phyloP scores from a whole-genome alignment of 2,329 filamentous ascomycete genomes.

The Beauveria medogensis region DNA sequence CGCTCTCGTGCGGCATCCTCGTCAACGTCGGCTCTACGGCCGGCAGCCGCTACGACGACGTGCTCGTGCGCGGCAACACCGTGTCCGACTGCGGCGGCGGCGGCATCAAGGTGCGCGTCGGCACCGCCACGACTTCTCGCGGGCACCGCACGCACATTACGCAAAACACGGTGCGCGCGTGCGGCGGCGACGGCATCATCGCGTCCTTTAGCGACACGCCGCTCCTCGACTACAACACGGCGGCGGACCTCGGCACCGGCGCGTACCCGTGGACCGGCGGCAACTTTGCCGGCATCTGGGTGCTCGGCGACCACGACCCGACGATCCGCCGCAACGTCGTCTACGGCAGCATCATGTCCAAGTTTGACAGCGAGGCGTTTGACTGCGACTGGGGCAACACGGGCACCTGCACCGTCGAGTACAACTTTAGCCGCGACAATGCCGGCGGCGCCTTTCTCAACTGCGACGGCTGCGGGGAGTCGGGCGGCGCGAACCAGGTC shows the following conservation, averaged over 20 bases:
- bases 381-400: slow-evolving; percentile 21
- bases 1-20: slow-evolving; percentile 15
- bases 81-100: slow-evolving; percentile 19
- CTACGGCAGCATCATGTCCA: slow-evolving; percentile 18
- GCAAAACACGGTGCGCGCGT: slow-evolving; percentile 15
- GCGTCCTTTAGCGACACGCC: slow-evolving; percentile 16
- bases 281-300: slow-evolving; percentile 21
- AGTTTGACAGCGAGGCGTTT: slow-evolving; percentile 18
- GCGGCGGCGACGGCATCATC: slow-evolving; percentile 19
- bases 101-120: slow-evolving; percentile 20
- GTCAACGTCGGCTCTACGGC: slow-evolving; percentile 13
- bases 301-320: slow-evolving; percentile 17
- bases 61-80: slow-evolving; percentile 16
- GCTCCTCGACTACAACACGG: slow-evolving; percentile 18
- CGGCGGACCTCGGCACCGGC: slow-evolving; percentile 17
- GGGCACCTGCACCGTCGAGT: slow-evolving; percentile 20
- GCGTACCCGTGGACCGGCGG: slow-evolving; percentile 20
- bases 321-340: slow-evolving; percentile 19
- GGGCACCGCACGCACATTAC: slow-evolving; percentile 13
- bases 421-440: slow-evolving; percentile 21
- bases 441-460: slow-evolving; percentile 20
- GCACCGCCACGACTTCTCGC: slow-evolving; percentile 14
- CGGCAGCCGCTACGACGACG: slow-evolving; percentile 18
- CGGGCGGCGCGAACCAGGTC: slow-evolving; percentile 18
- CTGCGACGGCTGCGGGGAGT: slow-evolving; percentile 19